A percentile compares a stretch with the other conserved stretches of the same genome.
phyloP scores from a whole-genome alignment of 1,139 yeast species.

The Saccharomyces hybrid region DNA sequence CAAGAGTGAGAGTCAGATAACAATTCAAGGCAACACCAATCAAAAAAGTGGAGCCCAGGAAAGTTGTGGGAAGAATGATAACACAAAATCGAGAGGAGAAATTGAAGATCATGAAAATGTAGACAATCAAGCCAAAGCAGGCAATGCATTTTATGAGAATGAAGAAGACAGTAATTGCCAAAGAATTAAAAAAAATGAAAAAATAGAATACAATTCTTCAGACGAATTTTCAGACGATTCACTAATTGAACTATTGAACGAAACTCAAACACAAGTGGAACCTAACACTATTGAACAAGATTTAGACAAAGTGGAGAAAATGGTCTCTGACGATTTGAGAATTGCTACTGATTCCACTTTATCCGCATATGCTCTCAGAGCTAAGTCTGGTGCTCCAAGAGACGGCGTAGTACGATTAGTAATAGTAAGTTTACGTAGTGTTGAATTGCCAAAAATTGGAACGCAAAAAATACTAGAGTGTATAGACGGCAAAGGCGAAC shows the following conservation, averaged over 20 bases:
- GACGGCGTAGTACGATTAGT: constrained; percentile 44
- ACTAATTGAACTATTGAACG: constrained; percentile 1
- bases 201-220: constrained; percentile 1
- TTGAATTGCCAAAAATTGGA: constrained; percentile 30
- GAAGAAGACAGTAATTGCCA: neutral
- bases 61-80: neutral
- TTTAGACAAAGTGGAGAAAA: constrained; percentile 2
- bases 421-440: constrained; percentile 35
- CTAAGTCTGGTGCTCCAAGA: constrained; percentile 41
- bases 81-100: neutral
- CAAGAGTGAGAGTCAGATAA: neutral
- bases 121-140: neutral
- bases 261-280: constrained; percentile 1
- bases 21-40: neutral
- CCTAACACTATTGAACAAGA: neutral
- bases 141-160: neutral
- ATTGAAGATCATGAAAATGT: neutral
- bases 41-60: neutral
- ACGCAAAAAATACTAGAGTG: constrained; percentile 49
- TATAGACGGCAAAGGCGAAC: constrained; percentile 31
- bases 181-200: neutral
- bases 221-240: constrained; percentile 6
- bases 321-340: neutral
- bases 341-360: neutral
- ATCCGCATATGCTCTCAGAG: constrained; percentile 12